A percentile compares a stretch with the other conserved stretches of the same genome.
These are phyloP conservation scores for Kodamaea alishanica DNA, from an alignment of 1,139 yeast genomes.

Conservation along the genomic window DNA sequence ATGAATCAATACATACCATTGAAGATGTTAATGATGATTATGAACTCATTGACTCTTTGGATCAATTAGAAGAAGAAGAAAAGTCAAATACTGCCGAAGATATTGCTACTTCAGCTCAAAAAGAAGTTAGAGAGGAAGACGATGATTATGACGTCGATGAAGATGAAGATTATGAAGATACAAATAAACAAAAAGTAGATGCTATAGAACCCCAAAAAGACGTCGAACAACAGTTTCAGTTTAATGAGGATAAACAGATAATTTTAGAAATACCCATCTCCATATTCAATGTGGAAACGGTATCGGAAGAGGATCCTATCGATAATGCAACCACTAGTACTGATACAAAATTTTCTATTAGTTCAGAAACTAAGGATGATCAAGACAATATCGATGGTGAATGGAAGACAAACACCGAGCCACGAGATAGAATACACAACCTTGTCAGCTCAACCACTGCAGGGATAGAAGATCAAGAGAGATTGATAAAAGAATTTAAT, in stretches of 20 bases:
- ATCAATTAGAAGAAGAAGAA: constrained; percentile 18
- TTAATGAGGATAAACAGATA: constrained; percentile 28
- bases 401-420: constrained; percentile 4
- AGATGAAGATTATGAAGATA: constrained; percentile 34
- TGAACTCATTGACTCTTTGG: constrained; percentile 36
- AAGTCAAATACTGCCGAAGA: constrained; percentile 15
- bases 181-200: constrained; percentile 19
- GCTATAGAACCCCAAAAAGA: constrained; percentile 17
- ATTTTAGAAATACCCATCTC: constrained; percentile 32
- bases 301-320: constrained; percentile 1
- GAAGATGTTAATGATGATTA: constrained; percentile 39
- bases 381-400: constrained; percentile 2
- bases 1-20: constrained; percentile 23
- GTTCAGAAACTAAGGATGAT: constrained; percentile 2
- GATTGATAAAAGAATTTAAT: constrained; percentile 39
- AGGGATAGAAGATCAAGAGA: constrained; percentile 35
- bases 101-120: constrained; percentile 20
- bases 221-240: constrained; percentile 8
- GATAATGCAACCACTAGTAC: constrained; percentile 1
- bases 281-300: constrained; percentile 14
- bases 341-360: neutral
- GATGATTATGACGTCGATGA: constrained; percentile 42
- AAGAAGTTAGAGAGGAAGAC: constrained; percentile 31
- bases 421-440: constrained; percentile 8
- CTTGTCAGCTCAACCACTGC: constrained; percentile 7